Evolutionary conservation across 202 grass and related monocot species (phyloP), one percentile per base, ranked within the genome.

Genomic region (Digitaria exilis): DNA sequence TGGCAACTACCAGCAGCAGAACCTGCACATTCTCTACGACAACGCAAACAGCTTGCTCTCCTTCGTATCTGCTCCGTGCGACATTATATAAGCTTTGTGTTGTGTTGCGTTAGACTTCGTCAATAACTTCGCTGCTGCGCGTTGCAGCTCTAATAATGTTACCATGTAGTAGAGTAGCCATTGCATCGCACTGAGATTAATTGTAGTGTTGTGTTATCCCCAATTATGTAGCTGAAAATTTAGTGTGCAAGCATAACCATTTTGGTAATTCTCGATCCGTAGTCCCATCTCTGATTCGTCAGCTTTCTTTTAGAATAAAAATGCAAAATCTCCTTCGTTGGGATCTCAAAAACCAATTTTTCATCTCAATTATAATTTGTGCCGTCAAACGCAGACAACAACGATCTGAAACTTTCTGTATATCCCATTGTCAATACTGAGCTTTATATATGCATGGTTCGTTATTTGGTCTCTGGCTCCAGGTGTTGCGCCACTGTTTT

Each of bases 1-100:
- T 9, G 91, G 91, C 35, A 93, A 90, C 70, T 93, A 84, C 63
- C 81, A 85, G 50, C 91, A 93, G 77, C 90, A 92, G 84, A 88
- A 89, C 46, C 9, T 92, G 37, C 85, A 89, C 25, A 25, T 92
- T 29, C 83, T 89, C 21, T 92, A 89, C 48, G 90, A 92, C 83
- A 8, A 89, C 64, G 80, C 70, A 12, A 87, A 84, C 22, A 85
- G 58, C 56, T 19, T 65, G 3, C 63, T 89, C 17, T 89, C 90
- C 4, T 92, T 89, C 78, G 76, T 83, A 13, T 57, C 80, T 0
- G 80, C 87, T 37, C 75, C 69, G 3, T 92, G 90, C 56, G 72
- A 89, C 26, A 22, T 65, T n/a, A 88, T 88, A 12, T 88, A 86
- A 75, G 21, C 31, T 83, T 44, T 3, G 7, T 4, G n/a, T n/a